Evolutionary conservation across 805 yeast genomes (phyloP), one percentile per base, ranked within the genome.

Genomic region (Clavispora vitiphila): DNA sequence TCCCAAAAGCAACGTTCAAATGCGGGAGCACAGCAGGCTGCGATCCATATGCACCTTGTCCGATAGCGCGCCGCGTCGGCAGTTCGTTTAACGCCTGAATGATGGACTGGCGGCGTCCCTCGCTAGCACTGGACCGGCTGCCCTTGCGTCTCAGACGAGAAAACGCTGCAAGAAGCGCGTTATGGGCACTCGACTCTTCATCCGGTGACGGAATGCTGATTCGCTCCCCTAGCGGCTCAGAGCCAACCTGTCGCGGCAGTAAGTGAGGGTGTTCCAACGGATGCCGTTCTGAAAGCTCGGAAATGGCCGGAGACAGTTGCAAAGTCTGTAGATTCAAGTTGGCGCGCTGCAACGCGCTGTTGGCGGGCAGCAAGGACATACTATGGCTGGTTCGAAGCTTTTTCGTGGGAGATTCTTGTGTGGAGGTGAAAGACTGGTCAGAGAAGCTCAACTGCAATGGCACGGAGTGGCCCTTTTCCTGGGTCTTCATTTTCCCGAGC

Each of bases 161-260:
- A 14, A 68, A 50, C 0, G 74, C 70, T 5, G 71, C 71, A 46
- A 67, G 50, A 31, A 69, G 58, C n/a, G 75, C 75, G 44, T 59
- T 61, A 41, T 69, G 75, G 4, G 75, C 75, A 49, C 72, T 67
- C n/a, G 64, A 55, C 44, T 69, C 72, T 41, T 63, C 71, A 38
- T 66, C 66, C 1, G 67, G 67, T 5, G 61, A 53, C 4, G 68
- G 67, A 40, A 58, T 36, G 23, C 38, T 26, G 15, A 46, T 34
- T 31, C 34, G 32, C 8, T 25, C 34, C n/a, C 15, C 23, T 25
- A 34, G n/a, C 20, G 15, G 16, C 12, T 37, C 43, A 16, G 41
- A 29, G 8, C 16, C 22, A 16, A 25, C 7, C 30, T 18, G 24
- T 10, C 26, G 31, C 40, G 31, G 22, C 9, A 27, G 25, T 15